These are phyloP conservation scores for Mycena kentingensis DNA, from an alignment of 768 basidiomycete species.

Conservation along the genomic window DNA sequence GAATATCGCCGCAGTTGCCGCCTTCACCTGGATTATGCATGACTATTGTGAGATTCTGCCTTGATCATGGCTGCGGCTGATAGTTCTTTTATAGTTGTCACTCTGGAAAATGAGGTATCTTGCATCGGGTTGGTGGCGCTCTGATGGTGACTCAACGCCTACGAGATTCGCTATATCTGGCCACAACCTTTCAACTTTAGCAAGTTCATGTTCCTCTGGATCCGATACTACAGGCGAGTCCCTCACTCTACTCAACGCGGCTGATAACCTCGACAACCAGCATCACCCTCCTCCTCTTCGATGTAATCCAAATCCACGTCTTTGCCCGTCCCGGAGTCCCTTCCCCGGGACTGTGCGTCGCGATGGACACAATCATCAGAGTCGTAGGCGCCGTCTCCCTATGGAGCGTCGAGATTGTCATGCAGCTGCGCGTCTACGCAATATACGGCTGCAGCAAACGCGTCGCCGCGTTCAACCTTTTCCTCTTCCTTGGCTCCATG, in stretches of 20 bases:
- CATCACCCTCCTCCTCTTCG: slow-evolving; percentile 43
- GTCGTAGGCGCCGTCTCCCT: slow-evolving; percentile 46
- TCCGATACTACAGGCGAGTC: slow-evolving; percentile 41
- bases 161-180: slow-evolving; percentile 45
- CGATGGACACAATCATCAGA: slow-evolving; percentile 45
- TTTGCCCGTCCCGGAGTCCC: slow-evolving; percentile 42
- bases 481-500: slow-evolving; percentile 45
- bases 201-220: slow-evolving; percentile 46
- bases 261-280: slow-evolving; percentile 21
- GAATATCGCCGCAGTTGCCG: too few relatives aligned
- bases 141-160: not conserved
- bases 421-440: slow-evolving; percentile 49
- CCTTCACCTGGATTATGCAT: slow-evolving; percentile 40
- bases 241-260: not conserved
- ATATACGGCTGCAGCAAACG: slow-evolving; percentile 42
- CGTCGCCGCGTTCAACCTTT: slow-evolving; percentile 40
- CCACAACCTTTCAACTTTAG: slow-evolving; percentile 35
- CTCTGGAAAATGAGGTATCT: slow-evolving; percentile 37
- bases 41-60: slow-evolving; percentile 34
- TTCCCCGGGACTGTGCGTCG: slow-evolving; percentile 41
- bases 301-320: slow-evolving; percentile 47
- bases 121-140: not conserved
- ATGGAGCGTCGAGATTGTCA: slow-evolving; percentile 52
- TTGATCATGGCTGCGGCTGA: not conserved
- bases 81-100: slow-evolving; percentile 30